Conservation (phyloP, 2,329 filamentous ascomycete species). For the Coniella lustricola region DNA sequence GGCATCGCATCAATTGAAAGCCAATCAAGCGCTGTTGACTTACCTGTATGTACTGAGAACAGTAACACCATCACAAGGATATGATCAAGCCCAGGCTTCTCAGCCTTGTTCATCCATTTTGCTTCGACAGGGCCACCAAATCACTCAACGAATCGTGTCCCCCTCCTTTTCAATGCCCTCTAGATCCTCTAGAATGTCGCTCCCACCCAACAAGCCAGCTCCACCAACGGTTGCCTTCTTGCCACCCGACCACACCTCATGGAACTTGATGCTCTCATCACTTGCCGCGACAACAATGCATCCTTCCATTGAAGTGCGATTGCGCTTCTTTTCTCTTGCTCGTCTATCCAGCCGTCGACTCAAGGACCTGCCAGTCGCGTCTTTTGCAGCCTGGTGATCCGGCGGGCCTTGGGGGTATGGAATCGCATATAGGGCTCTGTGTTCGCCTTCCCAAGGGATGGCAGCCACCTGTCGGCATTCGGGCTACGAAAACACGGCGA, state of each 20-base stretch:
- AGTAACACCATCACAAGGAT: constrained; percentile 27
- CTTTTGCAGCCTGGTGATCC: constrained; percentile 27
- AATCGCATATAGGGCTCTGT: constrained; percentile 81
- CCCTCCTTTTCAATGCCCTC: constrained; percentile 73
- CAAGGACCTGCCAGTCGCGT: constrained; percentile 35
- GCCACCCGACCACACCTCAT: constrained; percentile 80
- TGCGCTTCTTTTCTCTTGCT: constrained; percentile 36
- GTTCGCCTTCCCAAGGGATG: constrained; percentile 74
- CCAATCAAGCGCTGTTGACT: constrained; percentile 10
- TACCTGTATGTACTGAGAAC: constrained; percentile 11
- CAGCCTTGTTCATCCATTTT: background rate
- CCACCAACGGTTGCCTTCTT: constrained; percentile 45
- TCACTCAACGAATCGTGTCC: constrained; percentile 60
- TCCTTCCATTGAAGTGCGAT: constrained; percentile 58
- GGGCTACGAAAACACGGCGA: constrained; percentile 93
- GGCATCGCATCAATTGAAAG: background rate
- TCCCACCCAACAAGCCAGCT: constrained; percentile 65
- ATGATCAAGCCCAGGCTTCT: too few species aligned
- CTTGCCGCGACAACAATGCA: constrained; percentile 89
- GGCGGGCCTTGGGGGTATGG: constrained; percentile 58
- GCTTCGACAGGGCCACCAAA: background rate
- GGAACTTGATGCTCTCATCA: constrained; percentile 88
- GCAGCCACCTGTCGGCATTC: constrained; percentile 78
- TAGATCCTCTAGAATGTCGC: constrained; percentile 74
- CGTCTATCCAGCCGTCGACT: background rate